These are phyloP conservation scores for Spinacia oleracea DNA, from an alignment of 179 eudicot species.

Conservation along the genomic window DNA sequence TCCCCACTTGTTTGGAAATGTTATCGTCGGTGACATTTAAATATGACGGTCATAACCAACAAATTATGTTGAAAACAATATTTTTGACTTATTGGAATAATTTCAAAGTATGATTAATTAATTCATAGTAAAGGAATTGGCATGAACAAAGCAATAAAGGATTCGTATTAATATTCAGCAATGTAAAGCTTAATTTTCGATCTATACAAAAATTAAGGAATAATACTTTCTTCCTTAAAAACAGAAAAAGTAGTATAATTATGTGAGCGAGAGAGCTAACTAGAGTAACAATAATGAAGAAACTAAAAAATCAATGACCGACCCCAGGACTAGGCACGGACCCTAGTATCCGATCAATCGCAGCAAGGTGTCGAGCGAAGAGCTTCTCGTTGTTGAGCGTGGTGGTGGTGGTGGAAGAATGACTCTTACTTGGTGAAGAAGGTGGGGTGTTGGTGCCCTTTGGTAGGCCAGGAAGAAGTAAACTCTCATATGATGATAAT, in stretches of 20 bases:
- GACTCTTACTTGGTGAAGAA: slow-evolving; percentile 26
- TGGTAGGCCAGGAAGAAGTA: slow-evolving; percentile 24
- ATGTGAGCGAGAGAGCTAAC: not conserved
- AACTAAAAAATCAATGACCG: slow-evolving; percentile 48
- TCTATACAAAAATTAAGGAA: not conserved
- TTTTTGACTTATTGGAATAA: too few relatives aligned
- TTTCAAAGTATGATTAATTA: too few relatives aligned
- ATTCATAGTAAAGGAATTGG: too few relatives aligned
- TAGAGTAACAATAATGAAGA: not conserved
- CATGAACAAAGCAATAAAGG: not conserved
- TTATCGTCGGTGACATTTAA: too few relatives aligned
- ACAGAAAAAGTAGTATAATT: not conserved
- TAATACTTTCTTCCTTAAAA: not conserved
- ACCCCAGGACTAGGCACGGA: slow-evolving; percentile 52
- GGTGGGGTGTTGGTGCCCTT: slow-evolving; percentile 28
- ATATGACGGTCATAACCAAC: too few relatives aligned
- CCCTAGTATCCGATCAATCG: slow-evolving; percentile 29
- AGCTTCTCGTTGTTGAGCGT: slow-evolving; percentile 17
- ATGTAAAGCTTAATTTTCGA: not conserved
- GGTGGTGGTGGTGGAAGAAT: slow-evolving; percentile 14
- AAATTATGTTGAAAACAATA: too few relatives aligned
- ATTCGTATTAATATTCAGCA: not conserved
- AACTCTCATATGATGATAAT: slow-evolving; percentile 4
- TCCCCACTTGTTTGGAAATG: too few relatives aligned
- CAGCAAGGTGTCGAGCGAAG: slow-evolving; percentile 18